Percentiles rank a stretch among this genome's conserved stretches.
phyloP scores from a whole-genome alignment of 2,329 filamentous ascomycete genomes.

The Aspergillus quadricinctus region DNA sequence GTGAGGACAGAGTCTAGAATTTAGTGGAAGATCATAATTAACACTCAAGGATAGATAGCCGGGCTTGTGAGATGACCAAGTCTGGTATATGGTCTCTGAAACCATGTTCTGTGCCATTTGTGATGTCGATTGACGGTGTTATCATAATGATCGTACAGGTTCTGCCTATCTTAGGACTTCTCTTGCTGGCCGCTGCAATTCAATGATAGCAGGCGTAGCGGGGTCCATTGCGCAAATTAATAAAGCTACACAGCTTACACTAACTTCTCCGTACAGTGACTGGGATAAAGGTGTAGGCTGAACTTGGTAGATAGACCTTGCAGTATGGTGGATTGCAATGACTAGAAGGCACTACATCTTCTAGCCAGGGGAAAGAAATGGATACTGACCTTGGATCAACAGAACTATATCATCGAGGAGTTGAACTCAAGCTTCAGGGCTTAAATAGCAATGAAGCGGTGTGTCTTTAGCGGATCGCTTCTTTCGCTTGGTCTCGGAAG shows the following conservation, averaged over 20 bases:
- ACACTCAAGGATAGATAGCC: neutral
- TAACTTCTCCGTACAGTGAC: neutral
- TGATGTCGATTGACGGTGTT: neutral
- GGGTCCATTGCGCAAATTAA: neutral
- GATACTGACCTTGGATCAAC: neutral
- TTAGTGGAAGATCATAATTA: conserved; percentile 3
- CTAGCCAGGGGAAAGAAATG: neutral
- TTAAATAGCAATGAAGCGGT: conserved; percentile 1
- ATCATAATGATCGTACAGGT: neutral
- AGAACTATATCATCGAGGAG: neutral
- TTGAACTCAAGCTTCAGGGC: neutral
- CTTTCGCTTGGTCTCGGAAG: too few relatives aligned
- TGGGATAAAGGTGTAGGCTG: neutral
- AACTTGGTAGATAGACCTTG: neutral
- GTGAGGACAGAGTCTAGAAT: neutral
- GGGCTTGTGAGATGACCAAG: too few relatives aligned
- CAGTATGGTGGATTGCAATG: neutral
- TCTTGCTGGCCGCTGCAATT: too few relatives aligned
- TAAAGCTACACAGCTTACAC: neutral
- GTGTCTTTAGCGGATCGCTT: neutral
- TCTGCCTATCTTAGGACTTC: neutral
- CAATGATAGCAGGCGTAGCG: neutral
- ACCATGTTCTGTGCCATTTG: neutral
- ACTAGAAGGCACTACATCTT: neutral
- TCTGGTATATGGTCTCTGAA: neutral